Evolutionary conservation across 2,329 filamentous ascomycete genomes (phyloP), one percentile per base, ranked within the genome.

Genomic region (Fusarium metavorans): DNA sequence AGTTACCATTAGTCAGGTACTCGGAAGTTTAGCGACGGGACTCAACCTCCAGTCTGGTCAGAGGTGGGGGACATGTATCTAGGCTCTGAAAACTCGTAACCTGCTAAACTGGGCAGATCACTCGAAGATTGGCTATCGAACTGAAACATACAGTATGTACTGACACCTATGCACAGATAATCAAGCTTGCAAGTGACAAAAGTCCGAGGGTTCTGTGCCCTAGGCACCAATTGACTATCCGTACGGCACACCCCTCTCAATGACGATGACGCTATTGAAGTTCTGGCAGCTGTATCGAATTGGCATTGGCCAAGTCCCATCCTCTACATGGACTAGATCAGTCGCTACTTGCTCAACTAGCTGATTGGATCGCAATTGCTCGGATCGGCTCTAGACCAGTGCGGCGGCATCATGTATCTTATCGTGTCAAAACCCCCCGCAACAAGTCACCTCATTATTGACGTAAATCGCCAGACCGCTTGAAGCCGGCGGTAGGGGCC

Each of bases 381-480:
- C 70, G 43, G 61, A 59, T 69, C 50, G 63, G 37, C 39, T 50
- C 48, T 34, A 56, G 63, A 64, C 60, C 52, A 73, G 59, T 71
- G 67, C 43, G 43, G 43, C 71, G 59, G 67, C 45, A 64, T 65
- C 59, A 68, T 67, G 65, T 57, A 69, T 52, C 48, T 52, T 32
- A 52, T 52, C 48, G 27, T 52, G 48, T 32, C 27, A 63, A 41
- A 72, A 72, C 64, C 66, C 76, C 75, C 75, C 65, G 63, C 74
- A 72, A 65, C 60, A 76, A 67, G 76, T 79, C 77, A 70, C 77
- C 70, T 79, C 74, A 79, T 78, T 74, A 71, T 68, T 71, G 64
- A 62, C 56, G 62, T 64, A 69, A 78, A 79, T 79, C 77, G 54
- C 54, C 77, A 79, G 77, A 78, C 75, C 50, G 67, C 60, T 35